Evolutionary conservation across 108 stramenopile species (phyloP).

Genomic region (Cyclostephanos invisitatus): DNA sequence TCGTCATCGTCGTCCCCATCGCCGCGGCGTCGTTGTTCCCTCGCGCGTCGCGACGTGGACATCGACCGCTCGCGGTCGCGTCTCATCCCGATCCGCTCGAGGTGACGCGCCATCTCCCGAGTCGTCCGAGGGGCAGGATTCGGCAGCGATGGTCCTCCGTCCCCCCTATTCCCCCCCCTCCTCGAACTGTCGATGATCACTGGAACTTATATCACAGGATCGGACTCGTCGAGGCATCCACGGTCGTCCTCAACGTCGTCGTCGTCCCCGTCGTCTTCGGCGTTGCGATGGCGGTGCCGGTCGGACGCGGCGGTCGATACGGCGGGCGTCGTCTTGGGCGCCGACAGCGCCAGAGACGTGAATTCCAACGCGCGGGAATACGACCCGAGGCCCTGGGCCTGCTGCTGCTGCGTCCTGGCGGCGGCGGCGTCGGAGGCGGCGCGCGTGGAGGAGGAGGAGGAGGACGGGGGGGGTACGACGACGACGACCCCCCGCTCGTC

Average conservation of each 20-base stretch:
- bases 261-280: not conserved
- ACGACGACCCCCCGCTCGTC: no score
- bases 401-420: not conserved
- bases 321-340: no score
- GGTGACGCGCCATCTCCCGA: conserved; percentile 26
- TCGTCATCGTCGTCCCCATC: not conserved
- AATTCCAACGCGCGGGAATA: conserved; percentile 7
- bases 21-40: not conserved
- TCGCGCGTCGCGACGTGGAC: not conserved
- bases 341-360: not conserved
- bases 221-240: conserved; percentile 34
- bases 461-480: no score
- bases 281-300: not conserved
- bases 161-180: no score
- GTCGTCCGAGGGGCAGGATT: conserved; percentile 33
- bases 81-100: conserved; percentile 28
- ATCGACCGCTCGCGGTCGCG: not conserved
- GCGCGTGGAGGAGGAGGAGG: no score
- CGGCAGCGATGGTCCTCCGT: conserved; percentile 13
- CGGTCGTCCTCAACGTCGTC: not conserved
- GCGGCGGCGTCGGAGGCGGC: not conserved
- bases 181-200: not conserved
- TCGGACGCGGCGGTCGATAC: not conserved
- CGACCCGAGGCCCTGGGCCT: not conserved
- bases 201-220: conserved; percentile 42